Evolutionary conservation across 2,329 filamentous ascomycete genomes (phyloP), one percentile per base, ranked within the genome.

Genomic region (Knufia petricola): DNA sequence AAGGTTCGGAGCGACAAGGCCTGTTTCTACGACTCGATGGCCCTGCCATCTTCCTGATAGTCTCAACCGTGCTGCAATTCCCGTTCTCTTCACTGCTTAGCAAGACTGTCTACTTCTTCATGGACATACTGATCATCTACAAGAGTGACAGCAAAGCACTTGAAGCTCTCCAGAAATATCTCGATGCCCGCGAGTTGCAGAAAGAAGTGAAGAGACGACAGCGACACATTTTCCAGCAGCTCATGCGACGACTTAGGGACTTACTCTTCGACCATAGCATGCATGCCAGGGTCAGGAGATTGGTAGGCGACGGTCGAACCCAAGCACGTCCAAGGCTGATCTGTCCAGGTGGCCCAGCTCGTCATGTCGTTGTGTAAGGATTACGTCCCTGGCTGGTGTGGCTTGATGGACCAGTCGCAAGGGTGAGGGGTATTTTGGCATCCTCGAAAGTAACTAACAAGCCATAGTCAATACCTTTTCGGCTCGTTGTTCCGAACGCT

Each of bases 91-190:
- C 24, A 17, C 40, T 42, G 13, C 52, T 55, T 32, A 49, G 24
- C 20, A 55, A 50, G 36, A 21, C 52, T 28, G 36, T 57, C n/a
- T 52, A 53, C 32, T 30, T 53, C 12, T 53, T 55, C 51, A 50
- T 57, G 46, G 43, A 46, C 2, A 23, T 36, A 13, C 17, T 46
- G 6, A 3, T 4, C 12, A 36, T 46, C 7, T 46, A 36, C 43
- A 46, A 46, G 26, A 24, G 21, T 8, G 20, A 24, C 3, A 46
- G 12, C 3, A 17, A 21, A 36, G 43, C 43, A 20, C 19, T 15
- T 7, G 43, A 36, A 24, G 31, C 28, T 12, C 26, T 46, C n/a
- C 28, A 46, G 9, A 8, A 4, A 34, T 23, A 46, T 24, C 7
- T 23, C 10, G 19, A 23, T 7, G 4, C 2, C 6, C n/a, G 10